These are phyloP conservation scores for Heterococcus sp. DNA, from an alignment of 108 stramenopile species.

Conservation along the genomic window DNA sequence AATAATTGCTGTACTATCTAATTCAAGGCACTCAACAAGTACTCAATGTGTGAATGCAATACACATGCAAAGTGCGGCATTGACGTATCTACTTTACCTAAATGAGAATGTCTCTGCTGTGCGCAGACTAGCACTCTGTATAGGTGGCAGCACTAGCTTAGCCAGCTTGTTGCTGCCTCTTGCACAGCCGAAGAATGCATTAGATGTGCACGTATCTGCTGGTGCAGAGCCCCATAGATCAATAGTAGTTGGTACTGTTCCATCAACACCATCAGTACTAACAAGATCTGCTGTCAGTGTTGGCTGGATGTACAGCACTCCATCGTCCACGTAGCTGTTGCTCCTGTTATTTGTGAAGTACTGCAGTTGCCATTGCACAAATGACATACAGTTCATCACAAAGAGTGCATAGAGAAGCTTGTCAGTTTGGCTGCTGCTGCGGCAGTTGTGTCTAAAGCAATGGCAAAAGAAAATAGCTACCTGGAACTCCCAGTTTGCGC, in stretches of 20 bases:
- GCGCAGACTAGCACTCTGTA: slow-evolving; percentile 34
- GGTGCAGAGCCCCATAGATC: slow-evolving; percentile 44
- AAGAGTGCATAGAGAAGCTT: no score
- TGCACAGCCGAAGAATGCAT: slow-evolving; percentile 40
- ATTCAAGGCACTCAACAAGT: no score
- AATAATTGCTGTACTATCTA: no score
- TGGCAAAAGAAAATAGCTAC: no score
- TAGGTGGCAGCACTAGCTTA: slow-evolving; percentile 22
- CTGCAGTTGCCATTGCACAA: slow-evolving; percentile 6
- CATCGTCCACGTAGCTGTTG: slow-evolving; percentile 40
- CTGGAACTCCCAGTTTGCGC: no score
- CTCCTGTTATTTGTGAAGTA: slow-evolving; percentile 42
- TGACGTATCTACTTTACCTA: no score
- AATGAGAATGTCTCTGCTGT: background rate
- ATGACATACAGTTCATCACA: no score
- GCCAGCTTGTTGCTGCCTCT: slow-evolving; percentile 8
- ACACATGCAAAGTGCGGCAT: no score
- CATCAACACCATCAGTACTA: slow-evolving; percentile 22
- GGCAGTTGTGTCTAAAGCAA: no score
- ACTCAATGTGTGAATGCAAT: no score
- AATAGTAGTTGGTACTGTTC: slow-evolving; percentile 17
- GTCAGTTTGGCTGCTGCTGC: no score
- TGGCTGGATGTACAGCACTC: slow-evolving; percentile 43
- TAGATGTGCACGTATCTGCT: slow-evolving; percentile 43
- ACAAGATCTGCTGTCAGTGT: slow-evolving; percentile 40